Evolutionary conservation across 306 rosid species (phyloP).

Genomic region (Prunus mume): DNA sequence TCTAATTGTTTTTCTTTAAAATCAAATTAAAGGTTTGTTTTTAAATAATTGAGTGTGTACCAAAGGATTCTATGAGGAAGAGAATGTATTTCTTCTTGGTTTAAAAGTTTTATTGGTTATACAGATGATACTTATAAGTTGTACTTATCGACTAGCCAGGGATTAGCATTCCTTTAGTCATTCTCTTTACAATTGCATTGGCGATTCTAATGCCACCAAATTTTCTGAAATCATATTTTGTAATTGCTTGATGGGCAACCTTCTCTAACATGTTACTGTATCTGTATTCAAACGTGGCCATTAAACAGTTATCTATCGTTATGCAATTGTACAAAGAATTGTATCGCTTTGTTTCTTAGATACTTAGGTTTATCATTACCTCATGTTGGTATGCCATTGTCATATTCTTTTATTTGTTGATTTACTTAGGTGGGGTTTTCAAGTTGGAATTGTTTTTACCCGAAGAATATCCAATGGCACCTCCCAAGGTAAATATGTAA

Average conservation of each 20-base stretch:
- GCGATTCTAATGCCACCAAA: neutral
- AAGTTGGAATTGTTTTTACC: slow-evolving; percentile 40
- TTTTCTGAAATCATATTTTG: neutral
- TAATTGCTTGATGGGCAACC: neutral
- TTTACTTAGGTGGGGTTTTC: slow-evolving; percentile 37
- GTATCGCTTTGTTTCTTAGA: neutral
- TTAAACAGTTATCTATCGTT: neutral
- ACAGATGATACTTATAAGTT: no score
- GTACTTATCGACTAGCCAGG: no score
- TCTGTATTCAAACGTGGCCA: neutral
- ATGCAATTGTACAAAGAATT: neutral
- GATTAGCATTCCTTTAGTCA: neutral
- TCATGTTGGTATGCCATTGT: neutral
- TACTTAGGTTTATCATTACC: neutral
- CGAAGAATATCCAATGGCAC: slow-evolving; percentile 45
- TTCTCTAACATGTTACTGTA: neutral
- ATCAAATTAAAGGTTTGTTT: neutral
- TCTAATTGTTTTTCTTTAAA: neutral
- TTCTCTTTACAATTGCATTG: neutral
- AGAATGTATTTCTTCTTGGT: neutral
- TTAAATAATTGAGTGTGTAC: neutral
- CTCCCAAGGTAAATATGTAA: slow-evolving; percentile 30
- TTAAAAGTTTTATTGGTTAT: no score
- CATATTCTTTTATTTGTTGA: neutral
- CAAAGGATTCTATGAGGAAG: neutral